These are phyloP conservation scores for Podospora fimiseda DNA, from an alignment of 495 filamentous ascomycete genomes.

Conservation along the genomic window DNA sequence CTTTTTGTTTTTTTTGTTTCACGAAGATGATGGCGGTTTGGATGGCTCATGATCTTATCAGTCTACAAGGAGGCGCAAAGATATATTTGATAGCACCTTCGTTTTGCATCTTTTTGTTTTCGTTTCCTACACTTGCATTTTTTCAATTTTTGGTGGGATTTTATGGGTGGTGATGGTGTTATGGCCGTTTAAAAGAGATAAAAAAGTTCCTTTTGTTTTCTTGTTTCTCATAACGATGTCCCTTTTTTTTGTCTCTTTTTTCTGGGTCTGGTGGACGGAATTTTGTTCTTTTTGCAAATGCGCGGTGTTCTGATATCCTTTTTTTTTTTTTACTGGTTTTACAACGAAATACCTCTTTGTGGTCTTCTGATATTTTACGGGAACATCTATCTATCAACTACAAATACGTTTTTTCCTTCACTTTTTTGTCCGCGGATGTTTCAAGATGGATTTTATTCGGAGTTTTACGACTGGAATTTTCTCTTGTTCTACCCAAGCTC, in stretches of 20 bases:
- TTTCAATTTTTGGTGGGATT: not conserved
- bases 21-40: not conserved
- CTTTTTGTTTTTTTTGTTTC: not conserved
- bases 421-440: not conserved
- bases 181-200: slow-evolving; percentile 7
- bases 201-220: slow-evolving; percentile 1
- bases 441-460: not conserved
- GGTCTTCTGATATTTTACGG: not conserved
- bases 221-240: not conserved
- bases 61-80: not conserved
- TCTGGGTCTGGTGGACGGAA: too few relatives aligned
- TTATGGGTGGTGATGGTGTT: not conserved
- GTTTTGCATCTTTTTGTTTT: not conserved
- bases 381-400: not conserved
- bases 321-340: not conserved
- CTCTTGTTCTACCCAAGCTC: not conserved
- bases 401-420: not conserved
- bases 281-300: too few relatives aligned
- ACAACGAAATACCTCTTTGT: not conserved
- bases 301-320: too few relatives aligned
- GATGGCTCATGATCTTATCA: not conserved
- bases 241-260: not conserved
- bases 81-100: not conserved
- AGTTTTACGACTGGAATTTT: not conserved
- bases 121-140: not conserved